These are phyloP conservation scores for Aquilaria yunnanensis DNA, from an alignment of 345 rosid species.

Conservation along the genomic window DNA sequence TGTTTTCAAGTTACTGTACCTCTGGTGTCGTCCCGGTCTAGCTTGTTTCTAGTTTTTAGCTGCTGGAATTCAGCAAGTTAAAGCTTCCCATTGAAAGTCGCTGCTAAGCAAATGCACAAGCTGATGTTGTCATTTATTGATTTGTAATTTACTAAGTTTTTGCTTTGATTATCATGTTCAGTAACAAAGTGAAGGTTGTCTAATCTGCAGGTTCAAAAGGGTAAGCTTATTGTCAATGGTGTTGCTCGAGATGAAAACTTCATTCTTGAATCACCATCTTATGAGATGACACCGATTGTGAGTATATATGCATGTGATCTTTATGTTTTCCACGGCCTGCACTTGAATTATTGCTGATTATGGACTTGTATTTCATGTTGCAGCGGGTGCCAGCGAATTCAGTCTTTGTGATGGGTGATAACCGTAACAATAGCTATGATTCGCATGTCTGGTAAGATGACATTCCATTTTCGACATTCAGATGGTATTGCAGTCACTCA, in stretches of 20 bases:
- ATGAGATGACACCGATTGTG: constrained; percentile 75
- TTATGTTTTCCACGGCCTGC: not conserved
- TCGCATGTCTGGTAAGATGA: constrained; percentile 82
- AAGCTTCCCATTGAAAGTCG: too few relatives aligned
- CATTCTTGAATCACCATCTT: constrained; percentile 68
- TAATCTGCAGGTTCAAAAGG: constrained; percentile 50
- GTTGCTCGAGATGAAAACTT: constrained; percentile 57
- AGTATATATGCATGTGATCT: constrained; percentile 23
- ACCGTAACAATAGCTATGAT: constrained; percentile 93
- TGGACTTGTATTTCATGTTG: constrained; percentile 7
- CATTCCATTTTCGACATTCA: not conserved
- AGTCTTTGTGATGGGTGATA: constrained; percentile 97
- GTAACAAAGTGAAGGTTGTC: not conserved
- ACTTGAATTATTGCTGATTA: not conserved
- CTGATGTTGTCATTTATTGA: not conserved
- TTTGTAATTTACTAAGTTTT: not conserved
- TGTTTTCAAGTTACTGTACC: not conserved
- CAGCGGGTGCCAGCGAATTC: constrained; percentile 76
- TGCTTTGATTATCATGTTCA: constrained; percentile 2
- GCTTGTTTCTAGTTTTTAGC: not conserved
- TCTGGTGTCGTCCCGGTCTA: not conserved
- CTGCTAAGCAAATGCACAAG: too few relatives aligned
- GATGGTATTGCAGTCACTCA: not conserved
- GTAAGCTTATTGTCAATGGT: constrained; percentile 79
- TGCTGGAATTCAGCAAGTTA: too few relatives aligned